A percentile compares a stretch with the other conserved stretches of the same genome.
Conservation (phyloP, 148 eudicot species). For the Rhododendron molle region DNA sequence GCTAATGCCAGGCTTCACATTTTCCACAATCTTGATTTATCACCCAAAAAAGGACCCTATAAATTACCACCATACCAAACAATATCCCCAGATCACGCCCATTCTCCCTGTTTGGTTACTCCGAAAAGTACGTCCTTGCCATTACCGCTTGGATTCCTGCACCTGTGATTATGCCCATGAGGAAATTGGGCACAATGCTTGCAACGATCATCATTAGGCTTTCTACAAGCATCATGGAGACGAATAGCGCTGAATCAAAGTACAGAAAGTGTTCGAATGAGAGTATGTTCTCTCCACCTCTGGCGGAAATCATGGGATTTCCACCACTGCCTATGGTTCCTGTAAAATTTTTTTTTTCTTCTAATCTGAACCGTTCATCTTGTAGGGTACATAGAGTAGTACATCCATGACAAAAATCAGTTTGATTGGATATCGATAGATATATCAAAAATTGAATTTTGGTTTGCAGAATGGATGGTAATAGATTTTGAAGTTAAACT, state of each 20-base stretch:
- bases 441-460: too few species aligned
- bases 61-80: conserved; percentile 35
- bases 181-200: conserved; percentile 44
- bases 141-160: conserved; percentile 47
- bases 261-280: conserved; percentile 23
- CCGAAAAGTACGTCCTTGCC: conserved; percentile 26
- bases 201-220: conserved; percentile 35
- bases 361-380: too few species aligned
- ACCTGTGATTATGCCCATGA: conserved; percentile 46
- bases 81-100: too few species aligned
- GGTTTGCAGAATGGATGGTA: too few species aligned
- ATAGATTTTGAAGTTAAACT: too few species aligned
- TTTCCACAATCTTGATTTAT: conserved; percentile 22
- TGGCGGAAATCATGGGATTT: too few species aligned
- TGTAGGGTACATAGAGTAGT: too few species aligned
- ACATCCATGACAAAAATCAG: too few species aligned
- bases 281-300: too few species aligned
- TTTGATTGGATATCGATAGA: too few species aligned
- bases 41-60: conserved; percentile 28
- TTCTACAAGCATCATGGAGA: conserved; percentile 24
- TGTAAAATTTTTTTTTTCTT: too few species aligned
- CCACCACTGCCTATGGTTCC: too few species aligned
- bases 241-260: conserved; percentile 24
- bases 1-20: conserved; percentile 5
- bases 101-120: not conserved